Evolutionary conservation across 768 basidiomycete genomes (phyloP).

Genomic region (Mrakia frigida): DNA sequence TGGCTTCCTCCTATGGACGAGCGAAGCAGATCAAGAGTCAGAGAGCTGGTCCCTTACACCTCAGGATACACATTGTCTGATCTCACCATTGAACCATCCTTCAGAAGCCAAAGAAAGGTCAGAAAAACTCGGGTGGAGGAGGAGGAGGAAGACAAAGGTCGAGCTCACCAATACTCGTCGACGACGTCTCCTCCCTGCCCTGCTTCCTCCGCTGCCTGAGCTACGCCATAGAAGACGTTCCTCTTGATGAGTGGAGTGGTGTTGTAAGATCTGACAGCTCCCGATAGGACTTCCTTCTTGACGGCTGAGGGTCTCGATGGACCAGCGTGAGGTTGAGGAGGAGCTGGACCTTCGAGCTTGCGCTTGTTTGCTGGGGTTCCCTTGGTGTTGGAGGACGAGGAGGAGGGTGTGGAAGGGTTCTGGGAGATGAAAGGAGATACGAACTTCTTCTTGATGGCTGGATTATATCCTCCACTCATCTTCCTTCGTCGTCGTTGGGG

Average conservation of each 20-base stretch:
- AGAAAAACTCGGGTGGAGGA: not conserved
- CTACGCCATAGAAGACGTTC: constrained; percentile 26
- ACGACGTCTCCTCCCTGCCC: not conserved
- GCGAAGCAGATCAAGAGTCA: not conserved
- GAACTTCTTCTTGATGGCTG: constrained; percentile 12
- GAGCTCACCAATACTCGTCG: constrained; percentile 19
- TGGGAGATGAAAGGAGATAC: not conserved
- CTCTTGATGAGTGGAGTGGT: not conserved
- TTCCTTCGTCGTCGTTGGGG: not conserved
- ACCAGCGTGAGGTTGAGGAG: not conserved
- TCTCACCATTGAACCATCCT: constrained; percentile 24
- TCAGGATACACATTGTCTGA: no score
- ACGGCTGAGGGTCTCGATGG: not conserved
- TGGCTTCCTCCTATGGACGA: constrained; percentile 16
- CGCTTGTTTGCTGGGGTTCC: not conserved
- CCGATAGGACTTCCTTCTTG: not conserved
- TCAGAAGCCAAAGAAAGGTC: not conserved
- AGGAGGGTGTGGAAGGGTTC: not conserved
- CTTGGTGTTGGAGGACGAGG: not conserved
- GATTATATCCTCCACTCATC: not conserved
- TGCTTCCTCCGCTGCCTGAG: not conserved
- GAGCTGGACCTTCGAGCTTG: not conserved
- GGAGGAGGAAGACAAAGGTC: not conserved
- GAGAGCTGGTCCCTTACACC: not conserved
- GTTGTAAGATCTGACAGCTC: not conserved